phyloP scores from a whole-genome alignment of 805 yeast genomes.

The Metschnikowia continentalis region DNA sequence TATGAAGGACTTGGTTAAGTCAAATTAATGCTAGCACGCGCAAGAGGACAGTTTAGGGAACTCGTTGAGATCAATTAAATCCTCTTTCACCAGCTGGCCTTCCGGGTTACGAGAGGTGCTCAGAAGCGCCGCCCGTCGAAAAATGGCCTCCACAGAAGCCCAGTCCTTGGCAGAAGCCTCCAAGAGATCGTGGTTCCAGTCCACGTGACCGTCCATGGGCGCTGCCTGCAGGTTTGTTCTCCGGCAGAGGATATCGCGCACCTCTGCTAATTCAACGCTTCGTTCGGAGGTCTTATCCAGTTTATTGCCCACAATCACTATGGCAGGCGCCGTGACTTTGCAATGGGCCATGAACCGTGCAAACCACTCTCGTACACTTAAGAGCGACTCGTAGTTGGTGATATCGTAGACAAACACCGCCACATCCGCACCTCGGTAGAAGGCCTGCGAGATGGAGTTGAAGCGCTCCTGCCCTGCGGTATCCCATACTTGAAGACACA shows the following conservation, averaged over 20 bases:
- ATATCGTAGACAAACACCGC: constrained; percentile 52
- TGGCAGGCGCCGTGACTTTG: constrained; percentile 44
- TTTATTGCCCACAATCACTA: constrained; percentile 53
- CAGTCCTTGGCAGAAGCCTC: constrained; percentile 33
- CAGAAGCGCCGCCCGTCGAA: constrained; percentile 33
- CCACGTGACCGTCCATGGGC: constrained; percentile 24
- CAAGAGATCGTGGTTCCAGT: constrained; percentile 32
- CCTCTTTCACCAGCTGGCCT: background rate
- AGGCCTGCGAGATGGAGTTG: constrained; percentile 49
- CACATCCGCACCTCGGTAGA: constrained; percentile 57
- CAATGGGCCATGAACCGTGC: constrained; percentile 45
- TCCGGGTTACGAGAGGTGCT: constrained; percentile 18
- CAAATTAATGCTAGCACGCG: constrained; percentile 2
- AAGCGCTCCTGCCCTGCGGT: constrained; percentile 47
- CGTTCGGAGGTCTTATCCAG: constrained; percentile 34
- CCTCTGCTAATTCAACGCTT: constrained; percentile 34
- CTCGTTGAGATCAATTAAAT: background rate
- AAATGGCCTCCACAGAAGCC: constrained; percentile 30
- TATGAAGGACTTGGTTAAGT: background rate
- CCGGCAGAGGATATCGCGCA: constrained; percentile 29
- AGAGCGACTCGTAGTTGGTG: constrained; percentile 48
- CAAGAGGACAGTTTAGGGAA: constrained; percentile 1
- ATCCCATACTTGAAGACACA: constrained; percentile 54
- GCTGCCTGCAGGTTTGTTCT: constrained; percentile 14
- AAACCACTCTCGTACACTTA: constrained; percentile 46